Evolutionary conservation across 1,284 basidiomycete genomes (phyloP).

Genomic region (Pyrrhoderma lamaoense): DNA sequence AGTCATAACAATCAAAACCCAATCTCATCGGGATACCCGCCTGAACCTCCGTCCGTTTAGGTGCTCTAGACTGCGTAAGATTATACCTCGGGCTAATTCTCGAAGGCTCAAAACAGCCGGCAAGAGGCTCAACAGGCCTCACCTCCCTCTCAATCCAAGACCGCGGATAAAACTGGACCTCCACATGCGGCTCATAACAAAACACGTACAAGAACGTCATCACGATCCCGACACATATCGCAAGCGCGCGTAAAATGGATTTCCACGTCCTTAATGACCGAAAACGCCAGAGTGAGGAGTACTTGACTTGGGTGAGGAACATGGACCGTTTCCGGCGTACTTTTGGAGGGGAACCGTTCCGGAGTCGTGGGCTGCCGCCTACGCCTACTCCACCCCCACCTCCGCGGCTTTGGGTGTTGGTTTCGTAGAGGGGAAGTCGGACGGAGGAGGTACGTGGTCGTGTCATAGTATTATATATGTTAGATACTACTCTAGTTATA

Average conservation of each 20-base stretch:
- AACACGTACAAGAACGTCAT: conserved; percentile 41
- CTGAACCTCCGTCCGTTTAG: conserved; percentile 62
- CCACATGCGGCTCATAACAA: conserved; percentile 74
- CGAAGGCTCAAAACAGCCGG: conserved; percentile 65
- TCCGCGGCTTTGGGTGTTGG: no score
- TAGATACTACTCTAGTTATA: not conserved
- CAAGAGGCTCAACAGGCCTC: conserved; percentile 48
- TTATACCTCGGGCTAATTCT: conserved; percentile 64
- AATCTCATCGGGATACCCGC: conserved; percentile 68
- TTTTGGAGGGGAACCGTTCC: conserved; percentile 15
- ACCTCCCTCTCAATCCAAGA: conserved; percentile 71
- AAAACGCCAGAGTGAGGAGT: conserved; percentile 1
- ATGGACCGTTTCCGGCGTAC: conserved; percentile 9
- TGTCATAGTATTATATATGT: conserved; percentile 4
- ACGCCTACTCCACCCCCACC: no score
- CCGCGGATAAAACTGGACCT: conserved; percentile 69
- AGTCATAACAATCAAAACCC: conserved; percentile 84
- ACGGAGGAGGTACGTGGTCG: conserved; percentile 12
- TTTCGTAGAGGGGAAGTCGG: conserved; percentile 15
- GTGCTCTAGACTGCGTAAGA: conserved; percentile 50
- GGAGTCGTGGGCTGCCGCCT: conserved; percentile 13
- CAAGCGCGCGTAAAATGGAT: conserved; percentile 25
- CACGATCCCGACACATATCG: conserved; percentile 29
- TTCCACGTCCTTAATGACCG: conserved; percentile 1
- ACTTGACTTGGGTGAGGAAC: conserved; percentile 10